These are phyloP conservation scores for Fusarium poae DNA, from an alignment of 2,329 filamentous ascomycete genomes.

Conservation along the genomic window DNA sequence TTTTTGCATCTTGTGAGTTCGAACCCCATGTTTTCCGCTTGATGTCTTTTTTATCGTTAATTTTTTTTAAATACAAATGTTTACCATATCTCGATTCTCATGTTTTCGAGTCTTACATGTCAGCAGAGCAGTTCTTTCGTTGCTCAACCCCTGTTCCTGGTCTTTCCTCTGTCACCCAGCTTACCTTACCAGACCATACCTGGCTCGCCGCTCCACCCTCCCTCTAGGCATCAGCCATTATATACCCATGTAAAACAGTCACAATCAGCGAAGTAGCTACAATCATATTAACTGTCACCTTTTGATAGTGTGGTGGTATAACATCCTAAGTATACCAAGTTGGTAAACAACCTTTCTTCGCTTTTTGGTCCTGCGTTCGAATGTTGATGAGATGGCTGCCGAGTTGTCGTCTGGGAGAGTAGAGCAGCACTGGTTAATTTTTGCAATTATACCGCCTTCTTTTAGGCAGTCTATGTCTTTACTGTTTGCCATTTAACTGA, in stretches of 20 bases:
- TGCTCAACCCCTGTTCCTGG: not conserved
- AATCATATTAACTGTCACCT: not conserved
- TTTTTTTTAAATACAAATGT: not conserved
- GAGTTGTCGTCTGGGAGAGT: not conserved
- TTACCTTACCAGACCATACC: not conserved
- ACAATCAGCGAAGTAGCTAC: slow-evolving; percentile 12
- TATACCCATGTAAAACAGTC: not conserved
- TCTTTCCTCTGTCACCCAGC: too few relatives aligned
- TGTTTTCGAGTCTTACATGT: not conserved
- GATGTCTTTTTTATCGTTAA: not conserved
- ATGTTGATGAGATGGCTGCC: not conserved
- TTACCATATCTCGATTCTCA: not conserved
- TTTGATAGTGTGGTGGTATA: slow-evolving; percentile 5
- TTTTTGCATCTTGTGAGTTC: not conserved
- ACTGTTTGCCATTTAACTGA: not conserved
- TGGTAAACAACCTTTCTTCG: not conserved
- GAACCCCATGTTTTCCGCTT: not conserved
- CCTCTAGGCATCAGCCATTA: not conserved
- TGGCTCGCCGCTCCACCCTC: not conserved
- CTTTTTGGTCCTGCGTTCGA: slow-evolving; percentile 2
- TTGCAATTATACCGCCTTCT: not conserved
- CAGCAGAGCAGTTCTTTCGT: not conserved
- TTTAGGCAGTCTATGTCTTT: not conserved
- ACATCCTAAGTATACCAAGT: not conserved
- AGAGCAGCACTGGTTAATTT: not conserved